A percentile compares a stretch with the other conserved stretches of the same genome.
Evolutionary conservation across 2,329 filamentous ascomycete genomes (phyloP).

Genomic region (Trichoderma atrobrunneum): DNA sequence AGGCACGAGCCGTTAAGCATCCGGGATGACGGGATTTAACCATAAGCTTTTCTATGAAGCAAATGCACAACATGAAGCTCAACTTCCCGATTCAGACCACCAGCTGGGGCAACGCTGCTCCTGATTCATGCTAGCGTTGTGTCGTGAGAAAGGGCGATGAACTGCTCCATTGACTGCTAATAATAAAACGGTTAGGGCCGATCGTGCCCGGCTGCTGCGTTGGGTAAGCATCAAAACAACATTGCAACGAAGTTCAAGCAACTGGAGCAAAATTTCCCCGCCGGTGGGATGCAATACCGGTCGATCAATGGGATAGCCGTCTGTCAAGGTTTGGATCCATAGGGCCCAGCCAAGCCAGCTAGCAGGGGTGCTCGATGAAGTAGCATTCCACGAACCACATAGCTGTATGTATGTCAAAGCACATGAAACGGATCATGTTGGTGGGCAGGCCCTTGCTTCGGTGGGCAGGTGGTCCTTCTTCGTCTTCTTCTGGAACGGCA

Average conservation of each 20-base stretch:
- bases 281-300: constrained; percentile 3
- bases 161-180: background rate
- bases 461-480: background rate
- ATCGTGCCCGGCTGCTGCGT: background rate
- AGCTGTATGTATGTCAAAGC: background rate
- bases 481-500: background rate
- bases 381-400: background rate
- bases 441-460: background rate
- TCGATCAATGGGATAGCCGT: constrained; percentile 1
- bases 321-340: background rate
- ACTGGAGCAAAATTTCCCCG: background rate
- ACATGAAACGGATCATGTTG: background rate
- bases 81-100: constrained; percentile 5
- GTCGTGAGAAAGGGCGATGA: background rate
- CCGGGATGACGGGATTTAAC: background rate
- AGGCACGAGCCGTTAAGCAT: background rate
- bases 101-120: background rate
- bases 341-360: background rate
- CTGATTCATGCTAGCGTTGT: background rate
- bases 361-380: background rate
- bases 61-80: background rate
- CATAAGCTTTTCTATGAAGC: background rate
- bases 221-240: background rate
- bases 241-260: background rate
- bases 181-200: background rate